Conservation (phyloP, 768 basidiomycete genomes). For the Lentinula detonsa region DNA sequence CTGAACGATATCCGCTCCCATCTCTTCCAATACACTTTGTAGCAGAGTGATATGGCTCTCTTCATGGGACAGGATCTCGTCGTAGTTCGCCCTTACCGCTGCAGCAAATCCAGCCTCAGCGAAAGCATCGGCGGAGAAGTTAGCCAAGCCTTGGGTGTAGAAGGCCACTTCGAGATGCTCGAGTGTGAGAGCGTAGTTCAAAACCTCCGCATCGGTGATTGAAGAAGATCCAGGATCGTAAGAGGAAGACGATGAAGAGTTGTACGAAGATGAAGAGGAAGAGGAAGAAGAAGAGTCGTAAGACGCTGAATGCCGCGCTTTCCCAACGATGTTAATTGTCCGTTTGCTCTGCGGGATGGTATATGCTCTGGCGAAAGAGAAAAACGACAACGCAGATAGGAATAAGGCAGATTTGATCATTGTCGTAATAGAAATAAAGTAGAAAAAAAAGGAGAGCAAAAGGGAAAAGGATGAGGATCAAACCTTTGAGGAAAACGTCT, state of each 20-base stretch:
- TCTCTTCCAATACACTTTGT: conserved; percentile 36
- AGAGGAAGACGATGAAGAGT: conserved; percentile 12
- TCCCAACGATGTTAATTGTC: not conserved
- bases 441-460: conserved; percentile 19
- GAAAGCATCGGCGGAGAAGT: conserved; percentile 42
- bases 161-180: conserved; percentile 44
- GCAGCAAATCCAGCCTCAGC: conserved; percentile 38
- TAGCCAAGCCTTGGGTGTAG: conserved; percentile 36
- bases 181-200: conserved; percentile 44
- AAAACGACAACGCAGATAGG: conserved; percentile 15
- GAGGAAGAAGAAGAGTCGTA: conserved; percentile 10
- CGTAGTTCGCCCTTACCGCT: conserved; percentile 45
- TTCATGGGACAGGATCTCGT: conserved; percentile 52
- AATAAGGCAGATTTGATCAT: conserved; percentile 29
- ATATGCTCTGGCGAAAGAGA: conserved; percentile 4
- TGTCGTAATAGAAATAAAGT: conserved; percentile 27
- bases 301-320: not conserved
- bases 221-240: conserved; percentile 49
- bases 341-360: not conserved
- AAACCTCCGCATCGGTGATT: conserved; percentile 15
- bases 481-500: not conserved
- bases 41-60: conserved; percentile 48
- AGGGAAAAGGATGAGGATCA: not conserved
- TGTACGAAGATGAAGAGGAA: conserved; percentile 12
- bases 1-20: conserved; percentile 30